phyloP scores from a whole-genome alignment of 2,329 filamentous ascomycete species.

The Aspergillus puulaauensis region DNA sequence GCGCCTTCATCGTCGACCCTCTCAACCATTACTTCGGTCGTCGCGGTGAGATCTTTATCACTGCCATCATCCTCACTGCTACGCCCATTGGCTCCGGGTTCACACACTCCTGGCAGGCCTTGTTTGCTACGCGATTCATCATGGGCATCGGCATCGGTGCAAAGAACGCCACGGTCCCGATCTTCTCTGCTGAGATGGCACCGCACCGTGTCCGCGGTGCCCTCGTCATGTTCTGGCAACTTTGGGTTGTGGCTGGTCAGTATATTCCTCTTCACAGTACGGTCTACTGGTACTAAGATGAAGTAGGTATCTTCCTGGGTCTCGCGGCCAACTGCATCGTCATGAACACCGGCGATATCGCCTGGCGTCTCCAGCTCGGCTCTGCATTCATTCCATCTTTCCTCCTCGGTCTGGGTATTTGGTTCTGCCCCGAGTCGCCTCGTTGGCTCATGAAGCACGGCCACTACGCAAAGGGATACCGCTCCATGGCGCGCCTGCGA shows the following conservation, averaged over 20 bases:
- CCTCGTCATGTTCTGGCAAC: conserved; percentile 55
- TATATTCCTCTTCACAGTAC: neutral
- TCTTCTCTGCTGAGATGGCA: conserved; percentile 55
- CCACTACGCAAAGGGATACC: conserved; percentile 1
- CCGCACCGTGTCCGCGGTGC: conserved; percentile 55
- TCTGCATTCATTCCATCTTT: conserved; percentile 65
- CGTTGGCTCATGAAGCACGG: conserved; percentile 27
- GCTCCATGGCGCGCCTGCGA: neutral
- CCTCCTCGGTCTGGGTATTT: conserved; percentile 43
- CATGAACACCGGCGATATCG: conserved; percentile 52
- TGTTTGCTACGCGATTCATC: conserved; percentile 55
- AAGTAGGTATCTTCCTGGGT: conserved; percentile 58
- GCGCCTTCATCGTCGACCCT: conserved; percentile 66
- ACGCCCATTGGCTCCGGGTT: conserved; percentile 64
- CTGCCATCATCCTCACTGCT: conserved; percentile 62
- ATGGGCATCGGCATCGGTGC: conserved; percentile 62
- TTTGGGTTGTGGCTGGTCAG: conserved; percentile 37
- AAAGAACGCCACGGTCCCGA: conserved; percentile 55
- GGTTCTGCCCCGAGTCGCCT: conserved; percentile 28
- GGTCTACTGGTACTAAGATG: neutral
- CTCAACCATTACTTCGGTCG: conserved; percentile 60
- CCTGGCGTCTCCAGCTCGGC: conserved; percentile 64
- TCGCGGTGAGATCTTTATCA: conserved; percentile 63
- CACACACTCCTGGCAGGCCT: conserved; percentile 55
- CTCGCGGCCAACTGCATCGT: conserved; percentile 64